Percentiles rank a stretch among this genome's conserved stretches.
Evolutionary conservation across 345 rosid species (phyloP).

Genomic region (Angophora floribunda): DNA sequence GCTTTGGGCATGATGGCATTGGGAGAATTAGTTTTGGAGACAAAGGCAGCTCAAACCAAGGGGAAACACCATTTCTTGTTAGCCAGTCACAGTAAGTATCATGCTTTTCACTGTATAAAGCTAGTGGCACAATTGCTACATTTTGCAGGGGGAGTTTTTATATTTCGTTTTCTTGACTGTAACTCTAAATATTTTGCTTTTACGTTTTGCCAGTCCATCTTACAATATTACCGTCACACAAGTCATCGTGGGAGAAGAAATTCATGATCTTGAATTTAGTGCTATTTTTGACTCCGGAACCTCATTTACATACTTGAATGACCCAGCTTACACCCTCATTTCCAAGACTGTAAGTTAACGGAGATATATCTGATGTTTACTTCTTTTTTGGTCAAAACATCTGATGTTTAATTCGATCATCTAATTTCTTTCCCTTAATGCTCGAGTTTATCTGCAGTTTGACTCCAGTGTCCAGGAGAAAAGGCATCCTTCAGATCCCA

Average conservation of each 20-base stretch:
- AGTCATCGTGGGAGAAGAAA: conserved; percentile 43
- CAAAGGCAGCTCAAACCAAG: conserved; percentile 64
- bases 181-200: not conserved
- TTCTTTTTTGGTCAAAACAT: not conserved
- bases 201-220: conserved; percentile 42
- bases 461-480: conserved; percentile 35
- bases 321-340: conserved; percentile 59
- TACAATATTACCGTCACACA: conserved; percentile 73
- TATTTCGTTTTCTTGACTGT: not conserved
- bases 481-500: conserved; percentile 18
- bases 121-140: not conserved
- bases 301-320: conserved; percentile 75
- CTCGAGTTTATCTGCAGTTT: conserved; percentile 41
- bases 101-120: not conserved
- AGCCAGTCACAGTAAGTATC: conserved; percentile 50
- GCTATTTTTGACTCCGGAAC: conserved; percentile 96
- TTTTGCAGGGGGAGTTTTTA: not conserved
- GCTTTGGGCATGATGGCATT: conserved; percentile 57
- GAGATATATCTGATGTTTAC: not conserved
- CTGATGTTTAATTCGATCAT: not conserved
- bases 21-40: conserved; percentile 96
- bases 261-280: conserved; percentile 38
- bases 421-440: not conserved
- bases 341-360: conserved; percentile 37
- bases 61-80: conserved; percentile 68